A percentile compares a stretch with the other conserved stretches of the same genome.
Conservation (phyloP, 106 monocot genomes). For the Hemerocallis citrina region DNA sequence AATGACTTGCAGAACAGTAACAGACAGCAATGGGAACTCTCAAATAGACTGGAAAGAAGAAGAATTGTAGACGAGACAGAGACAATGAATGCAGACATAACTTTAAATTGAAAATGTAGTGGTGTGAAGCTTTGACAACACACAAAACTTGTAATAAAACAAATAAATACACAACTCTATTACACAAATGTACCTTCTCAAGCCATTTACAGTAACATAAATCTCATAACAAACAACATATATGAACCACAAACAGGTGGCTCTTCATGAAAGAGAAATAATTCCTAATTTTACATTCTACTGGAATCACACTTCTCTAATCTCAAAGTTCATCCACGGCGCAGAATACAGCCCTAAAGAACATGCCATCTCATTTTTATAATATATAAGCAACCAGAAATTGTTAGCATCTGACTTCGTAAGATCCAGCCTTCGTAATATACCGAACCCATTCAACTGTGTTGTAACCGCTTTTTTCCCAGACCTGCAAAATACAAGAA, state of each 20-base stretch:
- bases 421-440: conserved; percentile 95
- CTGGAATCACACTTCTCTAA: background rate
- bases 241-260: conserved; percentile 1
- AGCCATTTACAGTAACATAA: no score
- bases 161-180: no score
- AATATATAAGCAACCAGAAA: background rate
- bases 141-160: no score
- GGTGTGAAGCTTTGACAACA: no score
- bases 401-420: conserved; percentile 79
- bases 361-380: background rate
- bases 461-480: conserved; percentile 99
- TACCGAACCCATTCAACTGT: conserved; percentile 99
- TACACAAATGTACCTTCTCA: no score
- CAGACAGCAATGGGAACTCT: no score
- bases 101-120: no score
- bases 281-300: background rate
- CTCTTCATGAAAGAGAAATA: background rate
- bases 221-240: no score
- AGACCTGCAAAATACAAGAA: conserved; percentile 47
- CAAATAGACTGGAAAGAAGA: no score
- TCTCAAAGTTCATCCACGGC: background rate
- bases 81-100: no score
- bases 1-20: no score
- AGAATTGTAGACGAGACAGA: no score
- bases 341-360: background rate